Conservation (phyloP, 306 rosid genomes). For the Argentina anserina region DNA sequence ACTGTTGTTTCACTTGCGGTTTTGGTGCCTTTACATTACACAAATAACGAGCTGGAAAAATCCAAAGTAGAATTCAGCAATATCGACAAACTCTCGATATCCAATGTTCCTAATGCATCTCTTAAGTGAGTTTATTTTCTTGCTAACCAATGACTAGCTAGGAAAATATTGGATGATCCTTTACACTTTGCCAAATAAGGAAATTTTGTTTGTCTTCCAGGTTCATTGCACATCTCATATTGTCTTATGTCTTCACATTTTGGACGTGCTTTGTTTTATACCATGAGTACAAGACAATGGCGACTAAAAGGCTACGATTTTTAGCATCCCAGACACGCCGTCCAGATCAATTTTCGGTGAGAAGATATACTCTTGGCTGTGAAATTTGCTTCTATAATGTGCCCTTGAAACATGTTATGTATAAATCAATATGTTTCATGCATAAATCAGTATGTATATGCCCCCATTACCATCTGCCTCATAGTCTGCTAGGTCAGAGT, state of each 20-base stretch:
- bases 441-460: background rate
- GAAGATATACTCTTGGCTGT: background rate
- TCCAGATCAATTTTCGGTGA: conserved; percentile 78
- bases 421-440: background rate
- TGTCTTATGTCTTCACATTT: conserved; percentile 71
- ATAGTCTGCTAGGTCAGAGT: background rate
- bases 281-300: conserved; percentile 56
- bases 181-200: conserved; percentile 1
- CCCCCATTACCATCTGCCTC: no score
- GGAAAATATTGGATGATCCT: background rate
- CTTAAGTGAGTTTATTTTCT: conserved; percentile 38
- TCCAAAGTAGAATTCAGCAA: conserved; percentile 48
- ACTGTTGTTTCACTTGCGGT: conserved; percentile 52
- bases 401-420: background rate
- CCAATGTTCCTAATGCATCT: conserved; percentile 75
- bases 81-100: conserved; percentile 84
- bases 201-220: conserved; percentile 37
- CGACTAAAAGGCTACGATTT: conserved; percentile 67
- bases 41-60: conserved; percentile 47
- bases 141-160: background rate
- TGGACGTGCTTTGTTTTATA: conserved; percentile 85
- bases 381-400: background rate
- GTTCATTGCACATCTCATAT: conserved; percentile 69
- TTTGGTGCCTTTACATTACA: conserved; percentile 83
- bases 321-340: conserved; percentile 76